These are phyloP conservation scores for Annulohypoxylon stygium DNA, from an alignment of 495 filamentous ascomycete species.

Conservation along the genomic window DNA sequence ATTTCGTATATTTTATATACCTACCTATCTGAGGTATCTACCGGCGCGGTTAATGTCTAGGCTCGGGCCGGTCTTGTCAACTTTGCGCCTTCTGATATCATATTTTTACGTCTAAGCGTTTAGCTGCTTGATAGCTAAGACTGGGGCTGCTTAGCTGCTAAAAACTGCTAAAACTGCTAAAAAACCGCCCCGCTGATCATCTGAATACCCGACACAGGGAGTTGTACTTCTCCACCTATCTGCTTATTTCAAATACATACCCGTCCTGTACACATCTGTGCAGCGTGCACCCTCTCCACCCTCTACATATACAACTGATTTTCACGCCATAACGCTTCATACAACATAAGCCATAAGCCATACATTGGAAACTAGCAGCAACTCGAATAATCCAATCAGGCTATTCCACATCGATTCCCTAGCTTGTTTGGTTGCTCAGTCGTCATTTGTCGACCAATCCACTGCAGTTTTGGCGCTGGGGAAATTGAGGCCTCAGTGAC, in stretches of 20 bases:
- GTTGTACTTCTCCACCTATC: conserved; percentile 19
- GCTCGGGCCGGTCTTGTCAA: conserved; percentile 41
- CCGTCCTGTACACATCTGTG: no score
- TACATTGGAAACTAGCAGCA: conserved; percentile 7
- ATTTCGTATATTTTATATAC: not conserved
- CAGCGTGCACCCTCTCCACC: not conserved
- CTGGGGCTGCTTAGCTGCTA: not conserved
- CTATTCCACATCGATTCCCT: conserved; percentile 31
- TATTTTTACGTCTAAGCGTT: conserved; percentile 1
- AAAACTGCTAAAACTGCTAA: not conserved
- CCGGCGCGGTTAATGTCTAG: conserved; percentile 30
- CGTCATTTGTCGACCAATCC: conserved; percentile 39
- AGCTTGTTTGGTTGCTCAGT: conserved; percentile 24
- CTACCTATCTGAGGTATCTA: conserved; percentile 1
- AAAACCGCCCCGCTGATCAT: not conserved
- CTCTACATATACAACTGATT: conserved; percentile 3
- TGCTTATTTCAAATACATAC: conserved; percentile 26
- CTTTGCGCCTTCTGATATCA: conserved; percentile 10
- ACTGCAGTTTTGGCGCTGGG: conserved; percentile 38
- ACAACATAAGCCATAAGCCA: not conserved
- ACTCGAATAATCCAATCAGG: conserved; percentile 33
- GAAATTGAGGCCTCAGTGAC: not conserved
- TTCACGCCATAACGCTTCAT: not conserved
- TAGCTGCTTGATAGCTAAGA: not conserved
- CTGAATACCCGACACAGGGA: not conserved